A percentile compares a stretch with the other conserved stretches of the same genome.
phyloP scores from a whole-genome alignment of 1,139 yeast genomes.

The Geotrichum bryndzae region DNA sequence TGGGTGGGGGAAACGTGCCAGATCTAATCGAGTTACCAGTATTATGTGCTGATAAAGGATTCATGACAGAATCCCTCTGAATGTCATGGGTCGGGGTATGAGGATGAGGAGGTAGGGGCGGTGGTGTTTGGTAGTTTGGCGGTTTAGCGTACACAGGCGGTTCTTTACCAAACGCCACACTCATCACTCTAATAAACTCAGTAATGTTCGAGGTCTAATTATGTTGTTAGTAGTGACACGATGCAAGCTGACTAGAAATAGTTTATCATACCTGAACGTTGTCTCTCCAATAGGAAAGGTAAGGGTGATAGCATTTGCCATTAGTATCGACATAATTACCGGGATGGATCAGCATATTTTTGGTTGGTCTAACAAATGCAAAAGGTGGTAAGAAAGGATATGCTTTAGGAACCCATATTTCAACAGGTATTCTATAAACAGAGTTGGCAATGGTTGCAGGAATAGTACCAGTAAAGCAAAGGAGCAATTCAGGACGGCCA shows the following conservation, averaged over 20 bases:
- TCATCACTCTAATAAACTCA: conserved; percentile 38
- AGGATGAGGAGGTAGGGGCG: conserved; percentile 18
- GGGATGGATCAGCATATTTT: conserved; percentile 47
- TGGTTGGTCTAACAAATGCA: conserved; percentile 51
- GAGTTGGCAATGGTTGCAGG: conserved; percentile 34
- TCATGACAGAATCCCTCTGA: background rate
- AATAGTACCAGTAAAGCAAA: conserved; percentile 59
- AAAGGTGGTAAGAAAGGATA: conserved; percentile 65
- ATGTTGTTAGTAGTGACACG: conserved; percentile 9
- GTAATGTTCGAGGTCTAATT: conserved; percentile 36
- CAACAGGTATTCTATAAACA: conserved; percentile 49
- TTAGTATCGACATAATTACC: conserved; percentile 67
- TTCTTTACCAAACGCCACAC: conserved; percentile 41
- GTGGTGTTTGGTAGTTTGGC: conserved; percentile 13
- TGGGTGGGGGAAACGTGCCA: background rate
- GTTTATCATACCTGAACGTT: conserved; percentile 17
- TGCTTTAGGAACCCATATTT: conserved; percentile 69
- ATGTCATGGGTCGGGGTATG: background rate
- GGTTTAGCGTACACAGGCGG: conserved; percentile 49
- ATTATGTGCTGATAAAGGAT: background rate
- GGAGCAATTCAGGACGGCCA: conserved; percentile 55
- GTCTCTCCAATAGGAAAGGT: conserved; percentile 52
- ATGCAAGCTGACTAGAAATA: background rate
- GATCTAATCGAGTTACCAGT: conserved; percentile 9
- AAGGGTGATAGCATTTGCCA: conserved; percentile 70